Evolutionary conservation across 2,329 filamentous ascomycete species (phyloP), one percentile per base, ranked within the genome.

Genomic region (Onygenales sp.): DNA sequence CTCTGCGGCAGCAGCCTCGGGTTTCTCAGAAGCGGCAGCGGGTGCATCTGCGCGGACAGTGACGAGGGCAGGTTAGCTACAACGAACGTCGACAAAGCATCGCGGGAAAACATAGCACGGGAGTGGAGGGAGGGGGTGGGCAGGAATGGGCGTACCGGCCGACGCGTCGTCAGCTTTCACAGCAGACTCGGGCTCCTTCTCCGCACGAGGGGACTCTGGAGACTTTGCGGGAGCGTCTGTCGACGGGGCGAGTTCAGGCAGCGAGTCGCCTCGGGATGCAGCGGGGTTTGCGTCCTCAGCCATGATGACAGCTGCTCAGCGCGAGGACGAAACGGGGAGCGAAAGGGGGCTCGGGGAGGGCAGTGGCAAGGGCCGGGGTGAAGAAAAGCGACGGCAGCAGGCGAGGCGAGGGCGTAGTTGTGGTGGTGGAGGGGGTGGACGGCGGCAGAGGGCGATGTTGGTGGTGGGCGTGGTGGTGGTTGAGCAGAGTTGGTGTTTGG

Each of bases 241-340:
- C 54, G 61, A 54, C 42, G 50, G 55, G 55, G 59, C 59, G 59
- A 57, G 65, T 64, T 66, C 65, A 46, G 57, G 58, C 31, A 61
- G 58, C 61, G 63, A 62, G 60, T 70, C 65, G 62, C 62, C 54
- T 63, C 63, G 51, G 56, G 63, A 59, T 58, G 63, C 57, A 55
- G 65, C 57, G 54, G 66, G 62, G 59, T 65, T 63, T 49, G 65
- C 65, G 54, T 68, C 65, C 54, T 73, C 71, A 56, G 70, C 66
- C 65, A 73, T 73, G 58, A 58, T 42, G 57, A 50, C 33, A 47
- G 56, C 44, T 43, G 42, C 34, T 42, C 21, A 27, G 21, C 21
- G 21, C 21, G 21, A 27, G 21, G 21, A 27, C 21, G 21, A 27
- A 27, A 27, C 21, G 21, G 21, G 21, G 17, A 21, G 8, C 11